These are phyloP conservation scores for Cyberlindnera misumaiensis DNA, from an alignment of 805 yeast species.

Conservation along the genomic window DNA sequence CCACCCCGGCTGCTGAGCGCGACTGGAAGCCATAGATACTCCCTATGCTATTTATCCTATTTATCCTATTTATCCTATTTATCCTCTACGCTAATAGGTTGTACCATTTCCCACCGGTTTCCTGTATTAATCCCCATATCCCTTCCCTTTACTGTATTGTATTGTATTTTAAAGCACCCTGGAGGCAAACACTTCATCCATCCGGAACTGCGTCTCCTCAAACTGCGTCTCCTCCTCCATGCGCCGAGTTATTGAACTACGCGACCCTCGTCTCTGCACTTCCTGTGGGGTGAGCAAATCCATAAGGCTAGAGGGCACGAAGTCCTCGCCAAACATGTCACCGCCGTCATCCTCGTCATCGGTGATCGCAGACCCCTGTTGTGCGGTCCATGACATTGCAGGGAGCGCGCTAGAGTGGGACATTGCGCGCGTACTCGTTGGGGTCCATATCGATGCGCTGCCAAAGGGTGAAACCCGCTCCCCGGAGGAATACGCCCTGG, in stretches of 20 bases:
- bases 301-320: constrained; percentile 74
- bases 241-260: constrained; percentile 29
- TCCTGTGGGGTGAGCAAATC: constrained; percentile 56
- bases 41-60: no score
- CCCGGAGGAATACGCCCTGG: constrained; percentile 8
- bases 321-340: constrained; percentile 56
- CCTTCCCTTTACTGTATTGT: background rate
- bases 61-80: background rate
- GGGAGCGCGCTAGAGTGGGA: constrained; percentile 11
- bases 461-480: constrained; percentile 9
- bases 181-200: constrained; percentile 23
- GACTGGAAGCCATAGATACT: constrained; percentile 14
- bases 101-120: no score
- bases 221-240: constrained; percentile 15
- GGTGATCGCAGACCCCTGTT: constrained; percentile 24
- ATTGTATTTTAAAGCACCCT: no score
- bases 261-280: constrained; percentile 58
- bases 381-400: background rate
- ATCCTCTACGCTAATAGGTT: background rate
- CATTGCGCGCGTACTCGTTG: constrained; percentile 3
- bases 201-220: constrained; percentile 29
- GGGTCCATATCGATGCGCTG: constrained; percentile 16
- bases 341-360: constrained; percentile 16
- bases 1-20: constrained; percentile 17
- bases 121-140: no score